Evolutionary conservation across 768 basidiomycete species (phyloP).

Genomic region (Leccinum ochraceum): DNA sequence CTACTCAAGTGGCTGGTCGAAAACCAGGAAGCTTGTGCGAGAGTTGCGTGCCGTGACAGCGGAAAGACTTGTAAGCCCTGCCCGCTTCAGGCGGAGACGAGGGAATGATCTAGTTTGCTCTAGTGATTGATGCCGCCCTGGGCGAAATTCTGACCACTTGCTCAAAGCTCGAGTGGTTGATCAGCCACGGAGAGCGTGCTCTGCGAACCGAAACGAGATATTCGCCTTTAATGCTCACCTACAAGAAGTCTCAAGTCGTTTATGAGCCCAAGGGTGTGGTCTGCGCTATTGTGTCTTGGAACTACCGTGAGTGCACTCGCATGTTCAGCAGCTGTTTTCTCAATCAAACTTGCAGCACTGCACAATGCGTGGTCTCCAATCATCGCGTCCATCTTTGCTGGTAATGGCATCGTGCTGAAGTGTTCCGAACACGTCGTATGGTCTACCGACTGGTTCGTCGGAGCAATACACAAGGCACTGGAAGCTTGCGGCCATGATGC

Average conservation of each 20-base stretch:
- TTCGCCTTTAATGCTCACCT: slow-evolving; percentile 64
- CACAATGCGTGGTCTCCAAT: slow-evolving; percentile 97
- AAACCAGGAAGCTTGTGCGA: slow-evolving; percentile 84
- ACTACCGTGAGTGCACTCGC: slow-evolving; percentile 66
- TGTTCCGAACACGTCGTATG: slow-evolving; percentile 92
- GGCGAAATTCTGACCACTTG: slow-evolving; percentile 96
- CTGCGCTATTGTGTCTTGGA: slow-evolving; percentile 93
- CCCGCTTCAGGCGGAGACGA: not conserved
- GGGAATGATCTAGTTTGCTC: slow-evolving; percentile 6
- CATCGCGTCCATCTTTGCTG: slow-evolving; percentile 85
- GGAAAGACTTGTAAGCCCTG: slow-evolving; percentile 83
- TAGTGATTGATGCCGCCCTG: slow-evolving; percentile 91
- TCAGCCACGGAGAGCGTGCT: slow-evolving; percentile 79
- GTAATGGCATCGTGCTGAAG: slow-evolving; percentile 88
- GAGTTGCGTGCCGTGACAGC: slow-evolving; percentile 89
- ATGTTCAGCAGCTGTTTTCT: not conserved
- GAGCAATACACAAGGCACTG: slow-evolving; percentile 76
- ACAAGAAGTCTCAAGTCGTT: slow-evolving; percentile 77
- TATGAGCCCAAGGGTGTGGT: slow-evolving; percentile 95
- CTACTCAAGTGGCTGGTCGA: slow-evolving; percentile 91
- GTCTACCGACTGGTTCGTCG: slow-evolving; percentile 84
- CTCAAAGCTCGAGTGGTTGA: slow-evolving; percentile 91
- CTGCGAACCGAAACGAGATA: slow-evolving; percentile 73
- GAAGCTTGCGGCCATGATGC: slow-evolving; percentile 77
- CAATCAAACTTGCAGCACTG: slow-evolving; percentile 55